A percentile compares a stretch with the other conserved stretches of the same genome.
Evolutionary conservation across 2,329 filamentous ascomycete species (phyloP).

Genomic region (Canariomyces notabilis): DNA sequence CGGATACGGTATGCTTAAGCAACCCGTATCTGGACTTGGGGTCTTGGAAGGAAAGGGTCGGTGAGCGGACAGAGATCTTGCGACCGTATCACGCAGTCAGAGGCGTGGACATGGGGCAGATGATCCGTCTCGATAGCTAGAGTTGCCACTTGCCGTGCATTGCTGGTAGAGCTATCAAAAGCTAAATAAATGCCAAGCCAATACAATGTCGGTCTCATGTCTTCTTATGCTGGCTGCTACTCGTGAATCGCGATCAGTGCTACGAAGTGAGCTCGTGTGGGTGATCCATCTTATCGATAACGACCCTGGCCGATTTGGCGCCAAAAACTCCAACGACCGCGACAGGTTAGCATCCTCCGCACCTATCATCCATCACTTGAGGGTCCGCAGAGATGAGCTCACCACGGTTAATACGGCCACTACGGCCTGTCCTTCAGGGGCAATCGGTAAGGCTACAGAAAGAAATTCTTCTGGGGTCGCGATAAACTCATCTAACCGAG

Average conservation of each 20-base stretch:
- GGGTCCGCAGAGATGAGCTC: constrained; percentile 30
- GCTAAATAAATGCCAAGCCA: constrained; percentile 7
- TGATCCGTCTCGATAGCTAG: no score
- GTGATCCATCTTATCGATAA: constrained; percentile 32
- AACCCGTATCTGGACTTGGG: no score
- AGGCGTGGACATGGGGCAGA: no score
- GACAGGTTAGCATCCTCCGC: not conserved
- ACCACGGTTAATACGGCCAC: constrained; percentile 34
- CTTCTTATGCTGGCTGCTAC: not conserved
- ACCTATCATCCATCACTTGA: constrained; percentile 17
- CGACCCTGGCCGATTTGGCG: constrained; percentile 16
- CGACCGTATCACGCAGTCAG: no score
- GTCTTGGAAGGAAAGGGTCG: no score
- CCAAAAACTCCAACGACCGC: constrained; percentile 22
- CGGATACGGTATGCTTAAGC: no score
- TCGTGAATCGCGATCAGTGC: not conserved
- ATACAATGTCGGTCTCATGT: not conserved
- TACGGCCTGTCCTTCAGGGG: constrained; percentile 29
- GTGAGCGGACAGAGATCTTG: no score
- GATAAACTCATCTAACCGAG: constrained; percentile 10
- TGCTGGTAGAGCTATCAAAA: not conserved
- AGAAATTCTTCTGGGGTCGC: not conserved
- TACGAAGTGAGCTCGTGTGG: no score
- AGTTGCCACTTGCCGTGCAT: no score
- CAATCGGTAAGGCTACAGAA: constrained; percentile 25